A percentile compares a stretch with the other conserved stretches of the same genome.
Evolutionary conservation across 2,329 filamentous ascomycete species (phyloP).

Genomic region (Pyrenophora graminea): DNA sequence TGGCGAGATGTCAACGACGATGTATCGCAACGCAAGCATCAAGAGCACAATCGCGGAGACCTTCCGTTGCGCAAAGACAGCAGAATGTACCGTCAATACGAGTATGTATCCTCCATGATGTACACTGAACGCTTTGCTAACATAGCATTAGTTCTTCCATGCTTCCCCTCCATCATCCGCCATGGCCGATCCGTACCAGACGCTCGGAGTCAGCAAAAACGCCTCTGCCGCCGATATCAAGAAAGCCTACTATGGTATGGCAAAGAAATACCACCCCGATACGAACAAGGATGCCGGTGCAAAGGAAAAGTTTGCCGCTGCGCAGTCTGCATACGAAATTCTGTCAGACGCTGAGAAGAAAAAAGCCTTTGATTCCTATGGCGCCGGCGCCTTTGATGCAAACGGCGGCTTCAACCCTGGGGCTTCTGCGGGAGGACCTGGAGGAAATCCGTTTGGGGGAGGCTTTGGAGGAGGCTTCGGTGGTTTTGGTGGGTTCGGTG

Average conservation of each 20-base stretch:
- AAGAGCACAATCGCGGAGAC: conserved; percentile 32
- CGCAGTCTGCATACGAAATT: conserved; percentile 91
- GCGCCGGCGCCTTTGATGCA: conserved; percentile 73
- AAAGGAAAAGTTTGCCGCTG: conserved; percentile 92
- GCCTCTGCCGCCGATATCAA: conserved; percentile 91
- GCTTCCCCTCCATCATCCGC: conserved; percentile 62
- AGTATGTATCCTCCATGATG: conserved; percentile 23
- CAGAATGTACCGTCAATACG: conserved; percentile 36
- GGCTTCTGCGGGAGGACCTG: conserved; percentile 62
- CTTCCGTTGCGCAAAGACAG: conserved; percentile 25
- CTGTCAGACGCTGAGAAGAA: conserved; percentile 92
- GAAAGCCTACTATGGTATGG: conserved; percentile 95
- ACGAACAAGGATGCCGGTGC: conserved; percentile 95
- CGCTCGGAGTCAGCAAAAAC: conserved; percentile 79
- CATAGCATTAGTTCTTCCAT: conserved; percentile 40
- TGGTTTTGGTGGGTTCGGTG: conserved; percentile 48
- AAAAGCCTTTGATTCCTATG: conserved; percentile 88
- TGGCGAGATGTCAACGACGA: conserved; percentile 38
- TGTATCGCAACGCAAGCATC: conserved; percentile 34
- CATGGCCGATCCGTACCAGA: conserved; percentile 79
- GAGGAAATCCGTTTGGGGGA: conserved; percentile 65
- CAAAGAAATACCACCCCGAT: conserved; percentile 97
- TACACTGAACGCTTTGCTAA: conserved; percentile 16
- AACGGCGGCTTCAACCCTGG: conserved; percentile 78
- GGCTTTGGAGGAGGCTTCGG: conserved; percentile 52